Base-by-base conservation (phyloP, 179 eudicot genomes). In the Beta corolliflora region DNA sequence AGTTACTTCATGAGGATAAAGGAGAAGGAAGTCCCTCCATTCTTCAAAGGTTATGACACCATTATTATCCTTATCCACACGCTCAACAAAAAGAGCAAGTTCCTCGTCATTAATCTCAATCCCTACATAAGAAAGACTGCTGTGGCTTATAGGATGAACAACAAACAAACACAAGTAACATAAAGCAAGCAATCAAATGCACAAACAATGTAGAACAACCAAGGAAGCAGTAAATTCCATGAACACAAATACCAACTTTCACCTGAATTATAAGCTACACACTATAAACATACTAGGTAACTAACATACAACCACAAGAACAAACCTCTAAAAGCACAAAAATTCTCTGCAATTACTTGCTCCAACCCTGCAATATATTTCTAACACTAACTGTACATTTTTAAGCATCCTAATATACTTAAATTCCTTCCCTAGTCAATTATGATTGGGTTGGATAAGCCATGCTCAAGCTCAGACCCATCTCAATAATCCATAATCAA, bases 41-140 rank as follows among this genome's bases (percentile, higher is more conserved):
- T 95, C 97, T 83, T 95, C 97, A 78, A 95, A 95, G 45, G 98
- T 95, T 68, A 95, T 95, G 21, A 95, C 93, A 67, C 98, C 97
- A 79, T 95, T 90, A 80, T 95, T 93, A 85, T 95, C 98, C 84
- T 95, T 93, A 64, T 95, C 98, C 78, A 95, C 97, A 75, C 85
- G 98, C 81, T 95, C 98, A 79, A 95, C 94, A 89, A 95, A 95
- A 80, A 89, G 88, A 53, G 97, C 98, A 69, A 95, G 93, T 85
- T 95, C 98, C 53, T 90, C 91, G 53, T 95, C 98, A 78, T 90
- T 87, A 45, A 95, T 89, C 86, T 93, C 89, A 83, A 95, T 95
- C 77, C 98, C 98, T 95, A 92, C 91, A 88, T 78, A 87, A 90
- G 86, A 85, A 77, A 82, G 89, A 89, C 97, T 92, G 93, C 87